Evolutionary conservation across 2,329 filamentous ascomycete species (phyloP), one percentile per base, ranked within the genome.

Genomic region (Sporothrix humicola): DNA sequence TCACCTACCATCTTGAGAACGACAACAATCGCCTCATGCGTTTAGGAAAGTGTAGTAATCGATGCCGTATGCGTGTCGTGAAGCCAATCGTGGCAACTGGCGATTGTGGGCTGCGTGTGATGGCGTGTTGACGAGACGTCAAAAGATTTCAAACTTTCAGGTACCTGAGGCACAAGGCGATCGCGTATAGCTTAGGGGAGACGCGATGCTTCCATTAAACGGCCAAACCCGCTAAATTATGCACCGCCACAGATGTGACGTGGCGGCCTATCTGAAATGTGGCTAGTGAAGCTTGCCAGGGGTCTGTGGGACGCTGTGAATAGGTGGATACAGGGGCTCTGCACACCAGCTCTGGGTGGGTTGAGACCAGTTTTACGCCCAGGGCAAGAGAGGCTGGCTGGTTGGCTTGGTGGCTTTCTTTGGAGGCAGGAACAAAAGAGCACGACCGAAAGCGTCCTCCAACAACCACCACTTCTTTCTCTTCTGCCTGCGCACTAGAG

Each of bases 121-220:
- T 48, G 50, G 48, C 5, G 23, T 48, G 42, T 66, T 12, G 37
- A 37, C 6, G 71, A 15, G 23, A 54, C 15, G 26, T 15, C 66
- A n/a, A 8, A 15, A 56, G 37, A 44, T 23, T 42, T 20, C 20
- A 66, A 37, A 31, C 31, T 37, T 31, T 48, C 37, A 31, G 44
- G 65, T 68, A 52, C 56, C 69, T 52, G 54, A 26, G 20, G 69
- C 44, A 37, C 56, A 26, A 58, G 59, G 37, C 58, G 13, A 74
- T 69, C 73, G 69, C 69, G 73, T 74, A n/a, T 17, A 59, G 72
- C 42, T 68, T 17, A 10, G 23, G 37, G 65, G 56, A 72, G 73
- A 74, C 73, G 73, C 73, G 73, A 72, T 74, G 69, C 69, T 54
- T 37, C 73, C 70, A 74, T 74, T 68, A 63, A 63, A 23, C 23